Percentiles rank a stretch among this genome's conserved stretches.
phyloP scores from a whole-genome alignment of 1,284 basidiomycete genomes.

The Malassezia brasiliensis region DNA sequence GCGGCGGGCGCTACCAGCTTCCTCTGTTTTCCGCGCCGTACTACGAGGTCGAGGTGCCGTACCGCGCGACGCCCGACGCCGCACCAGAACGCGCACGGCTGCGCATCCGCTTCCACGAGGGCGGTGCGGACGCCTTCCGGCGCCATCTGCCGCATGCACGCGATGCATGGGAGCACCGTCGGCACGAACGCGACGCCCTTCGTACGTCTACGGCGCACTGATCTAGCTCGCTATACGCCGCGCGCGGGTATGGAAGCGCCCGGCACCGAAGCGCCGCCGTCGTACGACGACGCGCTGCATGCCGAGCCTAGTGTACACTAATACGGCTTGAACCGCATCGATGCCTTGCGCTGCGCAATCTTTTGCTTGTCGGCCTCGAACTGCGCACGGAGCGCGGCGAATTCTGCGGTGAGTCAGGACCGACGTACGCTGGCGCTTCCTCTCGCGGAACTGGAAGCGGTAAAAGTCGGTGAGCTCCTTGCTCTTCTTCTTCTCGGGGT shows the following conservation, averaged over 20 bases:
- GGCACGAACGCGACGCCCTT: not conserved
- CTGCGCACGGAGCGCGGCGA: constrained; percentile 35
- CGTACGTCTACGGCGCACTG: not conserved
- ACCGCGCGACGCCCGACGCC: not conserved
- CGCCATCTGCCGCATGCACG: not conserved
- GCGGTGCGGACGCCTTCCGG: not conserved
- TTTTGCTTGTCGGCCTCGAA: constrained; percentile 42
- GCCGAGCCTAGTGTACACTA: not conserved
- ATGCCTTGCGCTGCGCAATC: constrained; percentile 36
- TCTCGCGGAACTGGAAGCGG: constrained; percentile 41
- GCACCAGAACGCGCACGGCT: not conserved
- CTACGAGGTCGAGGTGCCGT: not conserved
- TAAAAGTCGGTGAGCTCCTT: constrained; percentile 41
- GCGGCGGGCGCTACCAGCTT: not conserved
- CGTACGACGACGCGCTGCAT: not conserved
- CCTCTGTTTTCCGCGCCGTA: constrained; percentile 3
- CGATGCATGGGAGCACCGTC: not conserved
- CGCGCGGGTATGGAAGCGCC: constrained; percentile 13
- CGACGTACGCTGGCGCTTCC: constrained; percentile 30
- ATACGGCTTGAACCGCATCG: constrained; percentile 39
- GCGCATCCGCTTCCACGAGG: not conserved
- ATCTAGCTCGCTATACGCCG: constrained; percentile 9
- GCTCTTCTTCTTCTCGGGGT: constrained; percentile 30
- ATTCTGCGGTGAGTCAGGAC: constrained; percentile 11
- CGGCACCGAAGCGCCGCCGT: not conserved